Base-by-base conservation (phyloP, 2,329 filamentous ascomycete genomes). In the Xylariaceae sp. region DNA sequence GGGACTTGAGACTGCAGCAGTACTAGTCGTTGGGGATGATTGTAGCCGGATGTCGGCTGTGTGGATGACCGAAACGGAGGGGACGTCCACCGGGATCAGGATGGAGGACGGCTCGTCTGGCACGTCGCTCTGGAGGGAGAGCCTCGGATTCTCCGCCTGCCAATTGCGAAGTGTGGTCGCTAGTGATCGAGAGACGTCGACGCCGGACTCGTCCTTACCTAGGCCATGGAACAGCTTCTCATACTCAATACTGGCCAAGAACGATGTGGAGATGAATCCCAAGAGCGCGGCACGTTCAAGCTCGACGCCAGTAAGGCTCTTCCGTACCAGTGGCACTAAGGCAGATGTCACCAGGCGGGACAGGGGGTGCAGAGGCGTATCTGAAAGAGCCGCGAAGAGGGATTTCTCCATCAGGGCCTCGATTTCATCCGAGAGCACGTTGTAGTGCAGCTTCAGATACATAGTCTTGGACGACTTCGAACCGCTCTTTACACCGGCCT, bases 31-130 rank as follows among this genome's bases (percentile, higher is more conserved):
- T 61, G 54, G 51, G 54, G 42, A 53, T 24, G 44, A 59, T 41
- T 69, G 64, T 2, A 86, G 62, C 18, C 68, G 67, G 18, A 90
- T 72, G 36, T 84, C 78, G 3, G 84, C 83, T 0, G 85, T 94
- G 61, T 94, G 85, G 0, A 97, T 76, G 14, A 95, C 77, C 33
- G 86, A 78, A 2, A 95, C 72, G 1, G 83, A 81, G 0, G 90
- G 90, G 1, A 98, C 79, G 42, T 95, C 88, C 11, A 98, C 89
- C 0, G 89, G 86, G 37, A 98, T 94, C 19, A 84, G 70, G 51
- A 98, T 89, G 9, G 79, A 81, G 14, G 74, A 73, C 45, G 61
- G 69, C 14, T 73, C 66, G 15, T 62, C 34, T 17, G 61, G 55
- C 28, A 66, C 52, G 2, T 48, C 44, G 27, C 63, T 53, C 4